Base-by-base conservation (phyloP, 306 rosid species). In the Vigna nakashimae region DNA sequence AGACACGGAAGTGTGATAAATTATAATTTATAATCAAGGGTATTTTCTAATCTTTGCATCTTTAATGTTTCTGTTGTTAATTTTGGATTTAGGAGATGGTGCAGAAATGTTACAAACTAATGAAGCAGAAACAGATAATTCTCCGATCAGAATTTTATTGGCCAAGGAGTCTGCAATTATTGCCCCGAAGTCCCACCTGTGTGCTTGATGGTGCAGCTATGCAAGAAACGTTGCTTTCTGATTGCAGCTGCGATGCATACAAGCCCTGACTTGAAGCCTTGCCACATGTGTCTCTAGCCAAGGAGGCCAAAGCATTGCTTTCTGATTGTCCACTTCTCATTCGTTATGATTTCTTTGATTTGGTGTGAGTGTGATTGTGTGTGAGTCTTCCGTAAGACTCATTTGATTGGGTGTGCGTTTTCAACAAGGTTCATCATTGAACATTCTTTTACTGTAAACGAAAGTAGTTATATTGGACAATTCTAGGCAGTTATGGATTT, bases 61-160 rank as follows among this genome's bases (percentile, higher is more conserved):
- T 6, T 48, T 66, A 2, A 80, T 55, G 36, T 45, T 80, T 13
- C 13, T 36, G 3, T 52, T 12, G 71, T 67, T 38, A 13, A 52
- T 69, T 16, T 57, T 74, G 65, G 53, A 42, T 65, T 2, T 62
- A 86, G 87, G 90, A 81, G 65, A 83, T 9, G 82, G 82, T 81
- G 78, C 70, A 82, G 53, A 74, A 74, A 71, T 86, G 90, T 71
- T 78, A 36, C 78, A 65, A 78, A 28, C 78, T 80, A 34, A 78
- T 86, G 87, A 80, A 65, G 52, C 66, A 81, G 87, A 80, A 78
- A 42, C 74, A 57, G 45, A 81, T 57, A 0, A 78, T 74, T 71
- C 32, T 58, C 70, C 49, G 13, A 15, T 51, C 82, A 60, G 74
- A 74, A 45, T 60, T 65, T 4, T 22, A 28, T 68, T 57, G 58